These are phyloP conservation scores for Alectoria sarmentosa DNA, from an alignment of 495 filamentous ascomycete species.

Conservation along the genomic window DNA sequence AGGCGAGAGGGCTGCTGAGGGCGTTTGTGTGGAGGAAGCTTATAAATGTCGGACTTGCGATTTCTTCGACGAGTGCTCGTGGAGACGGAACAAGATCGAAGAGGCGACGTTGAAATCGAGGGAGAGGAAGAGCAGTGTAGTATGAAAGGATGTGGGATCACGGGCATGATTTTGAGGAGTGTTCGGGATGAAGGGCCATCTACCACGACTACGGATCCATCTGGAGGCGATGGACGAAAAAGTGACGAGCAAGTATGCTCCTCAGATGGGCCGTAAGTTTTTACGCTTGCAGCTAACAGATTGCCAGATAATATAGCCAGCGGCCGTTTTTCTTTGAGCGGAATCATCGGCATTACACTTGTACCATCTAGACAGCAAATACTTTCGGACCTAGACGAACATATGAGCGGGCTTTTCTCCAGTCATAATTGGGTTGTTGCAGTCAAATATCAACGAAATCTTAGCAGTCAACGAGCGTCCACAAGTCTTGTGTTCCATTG, in stretches of 20 bases:
- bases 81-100: constrained; percentile 47
- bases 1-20: constrained; percentile 66
- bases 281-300: background rate
- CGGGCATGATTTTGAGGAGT: background rate
- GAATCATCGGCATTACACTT: background rate
- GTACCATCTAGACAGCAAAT: background rate
- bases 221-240: background rate
- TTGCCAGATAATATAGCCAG: background rate
- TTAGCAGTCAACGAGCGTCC: background rate
- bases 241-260: background rate
- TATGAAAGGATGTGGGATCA: constrained; percentile 11
- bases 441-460: background rate
- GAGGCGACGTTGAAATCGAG: constrained; percentile 36
- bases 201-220: background rate
- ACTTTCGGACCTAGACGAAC: background rate
- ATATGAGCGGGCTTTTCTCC: background rate
- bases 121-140: constrained; percentile 21
- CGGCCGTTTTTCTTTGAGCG: background rate
- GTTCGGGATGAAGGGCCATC: background rate
- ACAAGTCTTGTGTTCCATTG: background rate
- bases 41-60: constrained; percentile 76
- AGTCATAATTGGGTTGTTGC: background rate
- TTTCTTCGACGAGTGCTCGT: constrained; percentile 54
- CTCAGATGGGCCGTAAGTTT: background rate
- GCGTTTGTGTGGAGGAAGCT: constrained; percentile 80